Evolutionary conservation across 1,284 basidiomycete species (phyloP).

Genomic region (Apiotrichum siamense): DNA sequence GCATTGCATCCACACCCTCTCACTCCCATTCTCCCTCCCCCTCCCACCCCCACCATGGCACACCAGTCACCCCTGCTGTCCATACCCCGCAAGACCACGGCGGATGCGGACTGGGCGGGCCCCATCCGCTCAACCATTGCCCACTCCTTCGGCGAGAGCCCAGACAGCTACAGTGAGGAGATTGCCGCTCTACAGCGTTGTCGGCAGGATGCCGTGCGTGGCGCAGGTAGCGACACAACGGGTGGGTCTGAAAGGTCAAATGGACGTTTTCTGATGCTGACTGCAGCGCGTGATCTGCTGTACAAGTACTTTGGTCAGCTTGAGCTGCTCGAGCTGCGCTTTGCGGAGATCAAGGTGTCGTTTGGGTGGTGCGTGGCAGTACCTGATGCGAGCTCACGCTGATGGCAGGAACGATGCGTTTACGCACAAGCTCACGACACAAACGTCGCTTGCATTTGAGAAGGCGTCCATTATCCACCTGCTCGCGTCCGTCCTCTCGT

Average conservation of each 20-base stretch:
- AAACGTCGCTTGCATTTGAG: constrained; percentile 95
- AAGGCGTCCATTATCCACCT: constrained; percentile 98
- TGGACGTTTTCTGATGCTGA: not conserved
- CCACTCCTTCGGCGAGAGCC: constrained; percentile 88
- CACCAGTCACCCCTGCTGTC: constrained; percentile 49
- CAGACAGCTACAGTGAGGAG: constrained; percentile 79
- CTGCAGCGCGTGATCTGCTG: constrained; percentile 76
- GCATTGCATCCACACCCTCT: not conserved
- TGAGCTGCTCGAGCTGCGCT: constrained; percentile 91
- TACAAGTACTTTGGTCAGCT: constrained; percentile 99
- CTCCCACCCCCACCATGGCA: constrained; percentile 26
- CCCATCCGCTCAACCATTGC: constrained; percentile 81
- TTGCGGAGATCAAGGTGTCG: constrained; percentile 90
- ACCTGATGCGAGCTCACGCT: not conserved
- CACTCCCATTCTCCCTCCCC: not conserved
- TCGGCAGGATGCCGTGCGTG: constrained; percentile 88
- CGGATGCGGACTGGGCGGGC: constrained; percentile 76
- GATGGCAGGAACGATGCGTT: constrained; percentile 77
- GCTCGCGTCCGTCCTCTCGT: constrained; percentile 86
- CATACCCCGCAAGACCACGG: constrained; percentile 54
- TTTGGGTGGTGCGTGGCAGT: constrained; percentile 65
- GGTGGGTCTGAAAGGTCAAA: constrained; percentile 52
- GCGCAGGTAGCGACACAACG: constrained; percentile 87
- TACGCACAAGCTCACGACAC: constrained; percentile 83
- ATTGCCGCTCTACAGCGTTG: constrained; percentile 78